phyloP scores from a whole-genome alignment of 805 yeast species.

The Candida ficus region DNA sequence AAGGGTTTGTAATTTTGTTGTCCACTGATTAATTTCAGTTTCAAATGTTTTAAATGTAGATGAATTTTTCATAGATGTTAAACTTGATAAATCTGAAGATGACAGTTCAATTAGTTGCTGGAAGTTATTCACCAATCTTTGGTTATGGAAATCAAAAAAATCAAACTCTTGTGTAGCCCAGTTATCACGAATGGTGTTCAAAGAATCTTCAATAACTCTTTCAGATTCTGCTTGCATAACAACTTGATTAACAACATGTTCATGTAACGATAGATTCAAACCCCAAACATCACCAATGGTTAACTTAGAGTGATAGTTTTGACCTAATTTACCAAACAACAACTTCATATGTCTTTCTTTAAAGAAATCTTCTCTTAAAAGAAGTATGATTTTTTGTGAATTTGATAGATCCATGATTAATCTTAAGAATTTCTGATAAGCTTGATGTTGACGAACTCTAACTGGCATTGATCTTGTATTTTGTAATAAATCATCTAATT shows the following conservation, averaged over 20 bases:
- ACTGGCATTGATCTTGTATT: slow-evolving; percentile 49
- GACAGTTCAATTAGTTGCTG: slow-evolving; percentile 52
- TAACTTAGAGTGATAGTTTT: slow-evolving; percentile 1
- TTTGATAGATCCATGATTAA: slow-evolving; percentile 31
- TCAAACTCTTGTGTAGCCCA: slow-evolving; percentile 58
- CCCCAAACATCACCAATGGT: slow-evolving; percentile 49
- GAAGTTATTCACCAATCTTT: slow-evolving; percentile 65
- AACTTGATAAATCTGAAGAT: slow-evolving; percentile 53
- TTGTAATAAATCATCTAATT: slow-evolving; percentile 46
- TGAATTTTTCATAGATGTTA: slow-evolving; percentile 69
- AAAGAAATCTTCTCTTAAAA: slow-evolving; percentile 51
- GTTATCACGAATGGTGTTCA: slow-evolving; percentile 41
- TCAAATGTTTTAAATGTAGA: slow-evolving; percentile 57
- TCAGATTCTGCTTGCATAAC: slow-evolving; percentile 71
- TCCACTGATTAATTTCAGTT: slow-evolving; percentile 49
- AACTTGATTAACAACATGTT: slow-evolving; percentile 39
- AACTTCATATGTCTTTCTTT: slow-evolving; percentile 63
- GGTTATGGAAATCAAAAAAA: slow-evolving; percentile 45
- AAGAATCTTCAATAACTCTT: slow-evolving; percentile 51
- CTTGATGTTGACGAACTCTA: slow-evolving; percentile 59
- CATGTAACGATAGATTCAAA: slow-evolving; percentile 44
- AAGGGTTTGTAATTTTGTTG: slow-evolving; percentile 46
- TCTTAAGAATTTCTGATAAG: slow-evolving; percentile 55
- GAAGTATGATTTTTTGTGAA: slow-evolving; percentile 29
- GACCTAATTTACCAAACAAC: slow-evolving; percentile 34